These are phyloP conservation scores for Cynara cardunculus DNA, from an alignment of 129 eudicot genomes.

Conservation along the genomic window DNA sequence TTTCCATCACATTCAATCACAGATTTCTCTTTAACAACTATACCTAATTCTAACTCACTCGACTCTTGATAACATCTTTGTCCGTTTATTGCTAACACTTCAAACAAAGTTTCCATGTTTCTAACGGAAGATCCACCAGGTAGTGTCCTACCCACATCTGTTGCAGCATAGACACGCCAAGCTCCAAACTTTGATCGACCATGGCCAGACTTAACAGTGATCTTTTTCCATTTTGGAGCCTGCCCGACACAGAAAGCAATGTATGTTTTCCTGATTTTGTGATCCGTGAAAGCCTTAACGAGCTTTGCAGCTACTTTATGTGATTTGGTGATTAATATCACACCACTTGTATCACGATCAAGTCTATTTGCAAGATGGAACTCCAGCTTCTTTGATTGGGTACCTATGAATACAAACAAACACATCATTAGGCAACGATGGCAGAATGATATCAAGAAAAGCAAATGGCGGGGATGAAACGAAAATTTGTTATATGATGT, in stretches of 20 bases:
- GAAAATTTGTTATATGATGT: no score
- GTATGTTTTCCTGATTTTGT: conserved; percentile 76
- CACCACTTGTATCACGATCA: conserved; percentile 98
- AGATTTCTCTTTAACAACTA: conserved; percentile 64
- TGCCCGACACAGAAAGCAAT: conserved; percentile 67
- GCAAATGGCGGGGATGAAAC: background rate
- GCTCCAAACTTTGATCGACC: conserved; percentile 93
- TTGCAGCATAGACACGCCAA: conserved; percentile 90
- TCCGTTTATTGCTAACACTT: conserved; percentile 63
- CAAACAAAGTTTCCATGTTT: conserved; percentile 79
- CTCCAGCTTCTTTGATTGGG: conserved; percentile 39
- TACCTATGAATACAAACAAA: conserved; percentile 20
- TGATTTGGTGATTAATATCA: conserved; percentile 72
- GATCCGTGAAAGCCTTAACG: conserved; percentile 91
- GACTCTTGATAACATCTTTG: conserved; percentile 21
- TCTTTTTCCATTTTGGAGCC: conserved; percentile 60
- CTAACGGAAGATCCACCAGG: conserved; percentile 84
- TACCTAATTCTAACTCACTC: conserved; percentile 15
- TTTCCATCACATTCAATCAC: conserved; percentile 21
- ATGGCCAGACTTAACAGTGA: conserved; percentile 74
- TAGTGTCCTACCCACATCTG: conserved; percentile 62
- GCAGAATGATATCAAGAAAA: no score
- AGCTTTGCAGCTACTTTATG: conserved; percentile 97
- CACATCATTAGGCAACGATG: background rate
- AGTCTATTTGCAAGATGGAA: conserved; percentile 94